These are phyloP conservation scores for Pythium plurisporium DNA, from an alignment of 352 stramenopile species.

Conservation along the genomic window DNA sequence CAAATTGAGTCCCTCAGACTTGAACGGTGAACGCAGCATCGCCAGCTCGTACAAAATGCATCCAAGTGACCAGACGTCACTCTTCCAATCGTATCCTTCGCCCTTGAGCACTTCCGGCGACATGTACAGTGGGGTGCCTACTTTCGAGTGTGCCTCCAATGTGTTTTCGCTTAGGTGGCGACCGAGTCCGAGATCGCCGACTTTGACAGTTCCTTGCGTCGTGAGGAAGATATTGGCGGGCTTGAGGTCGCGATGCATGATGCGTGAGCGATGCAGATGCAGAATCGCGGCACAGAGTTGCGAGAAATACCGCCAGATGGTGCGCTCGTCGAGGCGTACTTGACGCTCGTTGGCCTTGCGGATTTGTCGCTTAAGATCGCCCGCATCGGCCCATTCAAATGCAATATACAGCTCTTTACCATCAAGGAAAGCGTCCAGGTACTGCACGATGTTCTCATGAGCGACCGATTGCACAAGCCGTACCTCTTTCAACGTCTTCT, in stretches of 20 bases:
- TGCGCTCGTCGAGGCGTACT: constrained; percentile 86
- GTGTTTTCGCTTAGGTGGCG: constrained; percentile 78
- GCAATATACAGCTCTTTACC: constrained; percentile 91
- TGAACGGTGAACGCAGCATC: constrained; percentile 93
- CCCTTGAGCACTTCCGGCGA: constrained; percentile 92
- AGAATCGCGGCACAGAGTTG: constrained; percentile 85
- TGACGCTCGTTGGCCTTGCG: constrained; percentile 85
- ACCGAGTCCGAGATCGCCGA: constrained; percentile 75
- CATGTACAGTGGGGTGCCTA: constrained; percentile 95
- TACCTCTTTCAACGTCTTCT: constrained; percentile 91
- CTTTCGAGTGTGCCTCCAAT: constrained; percentile 84
- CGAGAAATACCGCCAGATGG: constrained; percentile 93
- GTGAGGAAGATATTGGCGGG: constrained; percentile 94
- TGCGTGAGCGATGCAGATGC: constrained; percentile 85
- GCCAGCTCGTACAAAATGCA: constrained; percentile 96
- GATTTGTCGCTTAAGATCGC: constrained; percentile 92
- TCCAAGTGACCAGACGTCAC: constrained; percentile 93
- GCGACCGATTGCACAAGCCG: constrained; percentile 84
- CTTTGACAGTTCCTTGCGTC: constrained; percentile 88
- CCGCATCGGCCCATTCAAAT: constrained; percentile 92
- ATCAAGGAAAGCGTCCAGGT: constrained; percentile 89
- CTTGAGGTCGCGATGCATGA: constrained; percentile 95
- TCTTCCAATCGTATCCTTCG: constrained; percentile 94
- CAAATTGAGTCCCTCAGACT: constrained; percentile 88
- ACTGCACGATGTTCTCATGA: constrained; percentile 92